These are phyloP conservation scores for Elsinoe necatrix DNA, from an alignment of 2,329 filamentous ascomycete genomes.

Conservation along the genomic window DNA sequence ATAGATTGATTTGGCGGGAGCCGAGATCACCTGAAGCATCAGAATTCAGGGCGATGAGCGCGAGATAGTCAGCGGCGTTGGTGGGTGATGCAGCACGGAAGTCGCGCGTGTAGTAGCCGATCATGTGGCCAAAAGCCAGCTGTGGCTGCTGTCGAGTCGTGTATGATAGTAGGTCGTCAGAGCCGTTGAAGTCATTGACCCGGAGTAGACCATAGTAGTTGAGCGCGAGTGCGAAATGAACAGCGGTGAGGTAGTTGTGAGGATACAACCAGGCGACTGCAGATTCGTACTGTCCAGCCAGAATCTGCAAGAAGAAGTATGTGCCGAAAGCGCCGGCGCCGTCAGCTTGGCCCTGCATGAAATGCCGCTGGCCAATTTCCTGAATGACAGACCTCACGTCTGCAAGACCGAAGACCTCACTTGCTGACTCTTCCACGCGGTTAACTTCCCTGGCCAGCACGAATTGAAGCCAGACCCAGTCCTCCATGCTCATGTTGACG, in stretches of 20 bases:
- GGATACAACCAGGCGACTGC: slow-evolving; percentile 85
- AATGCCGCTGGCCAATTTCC: slow-evolving; percentile 87
- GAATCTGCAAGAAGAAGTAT: slow-evolving; percentile 85
- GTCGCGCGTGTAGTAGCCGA: slow-evolving; percentile 91
- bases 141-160: slow-evolving; percentile 65
- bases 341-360: slow-evolving; percentile 71
- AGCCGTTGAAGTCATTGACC: slow-evolving; percentile 69
- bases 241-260: slow-evolving; percentile 85
- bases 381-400: slow-evolving; percentile 70
- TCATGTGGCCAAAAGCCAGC: slow-evolving; percentile 87
- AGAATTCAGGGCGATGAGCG: slow-evolving; percentile 82
- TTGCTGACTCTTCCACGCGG: slow-evolving; percentile 52
- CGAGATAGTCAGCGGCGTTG: slow-evolving; percentile 87
- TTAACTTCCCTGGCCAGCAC: slow-evolving; percentile 54
- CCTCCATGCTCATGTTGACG: slow-evolving; percentile 53
- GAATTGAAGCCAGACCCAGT: slow-evolving; percentile 62
- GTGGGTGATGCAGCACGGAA: slow-evolving; percentile 86
- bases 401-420: slow-evolving; percentile 53
- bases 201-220: slow-evolving; percentile 83
- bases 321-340: slow-evolving; percentile 74
- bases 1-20: slow-evolving; percentile 68
- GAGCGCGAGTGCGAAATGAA: slow-evolving; percentile 87
- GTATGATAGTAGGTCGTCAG: slow-evolving; percentile 58
- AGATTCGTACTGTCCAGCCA: slow-evolving; percentile 89
- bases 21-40: slow-evolving; percentile 69